Conservation (phyloP, 2,329 filamentous ascomycete species). For the Westerdykella sp. region DNA sequence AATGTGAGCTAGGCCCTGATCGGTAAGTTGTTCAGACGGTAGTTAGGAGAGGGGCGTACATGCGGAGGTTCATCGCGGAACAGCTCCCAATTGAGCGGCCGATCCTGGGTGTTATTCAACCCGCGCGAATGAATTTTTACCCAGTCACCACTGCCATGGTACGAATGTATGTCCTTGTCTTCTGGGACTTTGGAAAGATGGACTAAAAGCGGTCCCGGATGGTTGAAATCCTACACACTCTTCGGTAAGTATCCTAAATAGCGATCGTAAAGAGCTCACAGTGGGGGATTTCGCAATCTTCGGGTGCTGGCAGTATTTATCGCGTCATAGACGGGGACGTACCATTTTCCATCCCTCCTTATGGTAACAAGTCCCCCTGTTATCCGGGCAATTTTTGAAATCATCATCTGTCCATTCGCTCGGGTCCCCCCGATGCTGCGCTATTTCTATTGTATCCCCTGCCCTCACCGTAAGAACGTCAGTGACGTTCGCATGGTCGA, state of each 20-base stretch:
- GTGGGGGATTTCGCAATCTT: no score
- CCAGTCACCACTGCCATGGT: slow-evolving; percentile 10
- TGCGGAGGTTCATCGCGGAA: slow-evolving; percentile 1
- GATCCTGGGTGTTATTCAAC: not conserved
- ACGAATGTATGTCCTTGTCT: slow-evolving; percentile 2
- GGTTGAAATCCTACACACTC: slow-evolving; percentile 4
- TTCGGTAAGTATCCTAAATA: not conserved
- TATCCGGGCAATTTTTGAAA: slow-evolving; percentile 2
- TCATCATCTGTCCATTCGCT: not conserved
- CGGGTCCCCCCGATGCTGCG: slow-evolving; percentile 3
- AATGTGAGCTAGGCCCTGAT: slow-evolving; percentile 1
- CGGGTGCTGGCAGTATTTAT: no score
- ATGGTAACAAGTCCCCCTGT: slow-evolving; percentile 3
- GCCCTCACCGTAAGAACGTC: slow-evolving; percentile 9
- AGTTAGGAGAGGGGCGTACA: not conserved
- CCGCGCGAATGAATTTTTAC: slow-evolving; percentile 7
- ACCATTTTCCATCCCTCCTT: slow-evolving; percentile 1
- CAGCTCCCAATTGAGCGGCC: slow-evolving; percentile 1
- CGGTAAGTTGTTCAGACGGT: not conserved
- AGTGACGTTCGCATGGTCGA: slow-evolving; percentile 4
- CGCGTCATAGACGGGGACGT: no score
- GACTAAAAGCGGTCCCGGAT: slow-evolving; percentile 4
- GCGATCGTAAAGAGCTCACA: no score
- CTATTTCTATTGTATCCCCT: slow-evolving; percentile 7
- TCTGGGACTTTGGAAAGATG: slow-evolving; percentile 6